These are phyloP conservation scores for Alternaria sp. DNA, from an alignment of 2,329 filamentous ascomycete genomes.

Conservation along the genomic window DNA sequence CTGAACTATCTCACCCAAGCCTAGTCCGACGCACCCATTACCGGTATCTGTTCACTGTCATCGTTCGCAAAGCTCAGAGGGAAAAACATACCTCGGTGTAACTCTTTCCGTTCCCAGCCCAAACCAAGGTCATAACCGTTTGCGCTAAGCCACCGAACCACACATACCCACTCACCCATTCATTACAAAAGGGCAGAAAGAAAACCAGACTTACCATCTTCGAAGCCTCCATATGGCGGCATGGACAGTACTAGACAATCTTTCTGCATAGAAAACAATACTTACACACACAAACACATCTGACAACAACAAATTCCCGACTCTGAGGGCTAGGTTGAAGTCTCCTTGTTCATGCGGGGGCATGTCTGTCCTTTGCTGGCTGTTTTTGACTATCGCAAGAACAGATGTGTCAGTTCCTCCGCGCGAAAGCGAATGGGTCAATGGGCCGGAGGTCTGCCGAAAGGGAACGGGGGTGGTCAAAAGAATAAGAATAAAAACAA, in stretches of 20 bases:
- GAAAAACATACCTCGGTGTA: background rate
- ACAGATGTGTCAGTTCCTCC: background rate
- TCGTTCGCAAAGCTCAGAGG: background rate
- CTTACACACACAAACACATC: constrained; percentile 47
- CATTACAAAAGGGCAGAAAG: background rate
- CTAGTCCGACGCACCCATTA: rapidly evolving
- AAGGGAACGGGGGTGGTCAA: background rate
- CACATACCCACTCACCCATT: background rate
- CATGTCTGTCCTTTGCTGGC: background rate
- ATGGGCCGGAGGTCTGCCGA: background rate
- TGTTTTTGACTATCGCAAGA: background rate
- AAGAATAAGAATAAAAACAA: no score
- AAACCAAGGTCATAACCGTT: background rate
- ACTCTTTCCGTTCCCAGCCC: no score
- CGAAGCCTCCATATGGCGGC: background rate
- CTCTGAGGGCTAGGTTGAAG: constrained; percentile 45
- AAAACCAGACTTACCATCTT: background rate
- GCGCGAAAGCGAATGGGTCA: background rate
- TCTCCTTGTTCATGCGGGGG: background rate
- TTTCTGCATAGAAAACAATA: background rate
- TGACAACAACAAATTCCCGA: constrained; percentile 46
- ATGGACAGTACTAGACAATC: background rate
- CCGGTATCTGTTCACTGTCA: background rate
- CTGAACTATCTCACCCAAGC: background rate
- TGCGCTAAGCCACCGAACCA: background rate